phyloP scores from a whole-genome alignment of 192 early-diverging fungal genomes.

The Coemansia sp. region DNA sequence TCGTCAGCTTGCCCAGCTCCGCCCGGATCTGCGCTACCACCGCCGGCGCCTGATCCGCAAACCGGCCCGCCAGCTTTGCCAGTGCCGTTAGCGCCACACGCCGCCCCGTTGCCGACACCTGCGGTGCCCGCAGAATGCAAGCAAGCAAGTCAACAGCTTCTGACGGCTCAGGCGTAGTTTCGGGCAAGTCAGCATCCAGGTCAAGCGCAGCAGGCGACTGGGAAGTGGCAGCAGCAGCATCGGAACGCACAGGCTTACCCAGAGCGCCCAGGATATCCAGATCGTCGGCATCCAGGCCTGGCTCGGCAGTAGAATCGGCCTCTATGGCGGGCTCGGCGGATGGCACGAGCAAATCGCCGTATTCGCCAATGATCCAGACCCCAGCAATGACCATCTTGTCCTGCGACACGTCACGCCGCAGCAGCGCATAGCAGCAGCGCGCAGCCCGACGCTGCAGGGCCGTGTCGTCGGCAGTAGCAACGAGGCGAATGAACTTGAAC shows the following conservation, averaged over 20 bases:
- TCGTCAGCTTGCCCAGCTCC: constrained; percentile 56
- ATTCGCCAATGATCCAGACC: constrained; percentile 95
- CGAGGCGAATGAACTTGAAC: constrained; percentile 81
- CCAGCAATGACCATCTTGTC: constrained; percentile 85
- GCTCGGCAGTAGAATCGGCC: not conserved
- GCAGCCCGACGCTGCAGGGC: constrained; percentile 82
- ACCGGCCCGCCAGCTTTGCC: constrained; percentile 83
- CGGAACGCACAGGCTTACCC: constrained; percentile 18
- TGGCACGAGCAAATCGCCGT: constrained; percentile 80
- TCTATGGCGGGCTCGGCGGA: not conserved
- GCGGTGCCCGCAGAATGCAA: constrained; percentile 71
- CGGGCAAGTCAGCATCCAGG: constrained; percentile 24
- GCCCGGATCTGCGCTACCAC: constrained; percentile 49
- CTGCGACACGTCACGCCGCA: constrained; percentile 66
- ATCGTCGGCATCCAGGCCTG: constrained; percentile 30
- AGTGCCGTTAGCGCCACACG: constrained; percentile 83
- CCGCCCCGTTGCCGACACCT: constrained; percentile 68
- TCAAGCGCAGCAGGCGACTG: not conserved
- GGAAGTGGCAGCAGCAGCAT: not conserved
- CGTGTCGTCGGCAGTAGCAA: constrained; percentile 64
- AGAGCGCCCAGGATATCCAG: constrained; percentile 43
- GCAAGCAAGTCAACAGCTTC: constrained; percentile 73
- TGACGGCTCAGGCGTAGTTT: constrained; percentile 51
- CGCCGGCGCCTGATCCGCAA: constrained; percentile 45
- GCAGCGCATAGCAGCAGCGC: constrained; percentile 79